Conservation (phyloP, 2,329 filamentous ascomycete species). For the Aspergillus glaucus region DNA sequence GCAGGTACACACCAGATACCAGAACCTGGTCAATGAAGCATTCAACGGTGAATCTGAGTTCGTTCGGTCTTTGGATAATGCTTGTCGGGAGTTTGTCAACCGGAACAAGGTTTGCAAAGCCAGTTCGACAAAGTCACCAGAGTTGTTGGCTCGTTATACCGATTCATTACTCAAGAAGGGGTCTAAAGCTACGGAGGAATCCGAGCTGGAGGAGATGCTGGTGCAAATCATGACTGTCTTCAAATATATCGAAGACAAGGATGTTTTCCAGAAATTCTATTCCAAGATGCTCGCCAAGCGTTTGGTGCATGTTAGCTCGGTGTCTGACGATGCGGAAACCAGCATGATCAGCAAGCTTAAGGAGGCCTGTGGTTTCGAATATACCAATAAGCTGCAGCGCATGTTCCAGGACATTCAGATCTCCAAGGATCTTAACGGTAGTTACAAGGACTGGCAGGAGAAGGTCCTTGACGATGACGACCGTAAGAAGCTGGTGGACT, state of each 20-base stretch:
- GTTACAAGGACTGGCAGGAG: conserved; percentile 73
- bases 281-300: conserved; percentile 93
- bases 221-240: conserved; percentile 98
- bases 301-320: conserved; percentile 88
- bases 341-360: conserved; percentile 99
- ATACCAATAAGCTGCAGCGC: conserved; percentile 97
- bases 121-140: conserved; percentile 87
- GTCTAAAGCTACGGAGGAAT: conserved; percentile 85
- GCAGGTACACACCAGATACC: conserved; percentile 90
- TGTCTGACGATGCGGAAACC: conserved; percentile 93
- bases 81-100: conserved; percentile 96
- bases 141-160: conserved; percentile 90
- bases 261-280: conserved; percentile 99
- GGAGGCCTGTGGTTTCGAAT: conserved; percentile 96
- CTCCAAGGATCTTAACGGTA: conserved; percentile 89
- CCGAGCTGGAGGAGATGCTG: conserved; percentile 81
- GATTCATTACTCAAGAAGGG: conserved; percentile 87
- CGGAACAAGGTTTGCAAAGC: conserved; percentile 93
- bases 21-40: conserved; percentile 80
- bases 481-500: conserved; percentile 67
- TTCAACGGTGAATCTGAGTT: conserved; percentile 97
- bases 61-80: conserved; percentile 90
- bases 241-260: conserved; percentile 99
- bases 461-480: conserved; percentile 59
- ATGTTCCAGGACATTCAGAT: conserved; percentile 99